phyloP scores from a whole-genome alignment of 306 rosid species.

The Erythrophleum fordii region DNA sequence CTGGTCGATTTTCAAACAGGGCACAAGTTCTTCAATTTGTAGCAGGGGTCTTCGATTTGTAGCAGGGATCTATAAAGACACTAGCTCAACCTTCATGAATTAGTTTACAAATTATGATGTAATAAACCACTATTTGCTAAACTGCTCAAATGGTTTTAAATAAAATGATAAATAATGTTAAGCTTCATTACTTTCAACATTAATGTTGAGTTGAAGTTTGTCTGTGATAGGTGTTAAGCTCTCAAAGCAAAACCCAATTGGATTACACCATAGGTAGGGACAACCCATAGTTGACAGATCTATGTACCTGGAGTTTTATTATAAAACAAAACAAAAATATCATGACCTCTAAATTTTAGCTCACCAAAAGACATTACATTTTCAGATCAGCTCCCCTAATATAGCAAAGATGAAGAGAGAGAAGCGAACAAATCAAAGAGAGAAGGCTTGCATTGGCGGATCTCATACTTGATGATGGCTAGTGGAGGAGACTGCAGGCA shows the following conservation, averaged over 20 bases:
- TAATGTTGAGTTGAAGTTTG: constrained; percentile 43
- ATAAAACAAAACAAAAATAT: constrained; percentile 35
- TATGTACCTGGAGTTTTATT: constrained; percentile 52
- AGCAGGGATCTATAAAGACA: too few species aligned
- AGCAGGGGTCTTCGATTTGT: too few species aligned
- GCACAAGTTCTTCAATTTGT: too few species aligned
- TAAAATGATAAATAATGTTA: constrained; percentile 24
- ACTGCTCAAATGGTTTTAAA: constrained; percentile 23
- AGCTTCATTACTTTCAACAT: constrained; percentile 47
- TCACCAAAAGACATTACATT: constrained; percentile 16
- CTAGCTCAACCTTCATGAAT: not conserved
- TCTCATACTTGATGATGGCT: too few species aligned
- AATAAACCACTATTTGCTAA: constrained; percentile 36
- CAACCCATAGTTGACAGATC: constrained; percentile 63
- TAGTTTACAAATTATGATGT: not conserved
- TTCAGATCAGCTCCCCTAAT: constrained; percentile 45
- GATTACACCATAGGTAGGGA: constrained; percentile 2
- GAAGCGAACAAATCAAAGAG: too few species aligned
- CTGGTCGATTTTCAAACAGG: too few species aligned
- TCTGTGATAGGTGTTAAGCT: constrained; percentile 56
- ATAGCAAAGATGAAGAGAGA: too few species aligned
- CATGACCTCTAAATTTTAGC: constrained; percentile 27
- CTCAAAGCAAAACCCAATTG: constrained; percentile 40
- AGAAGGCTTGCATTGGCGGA: too few species aligned
- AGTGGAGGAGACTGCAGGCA: too few species aligned